Base-by-base conservation (phyloP, 768 basidiomycete genomes). In the Xerocomus brunneocitrinus region DNA sequence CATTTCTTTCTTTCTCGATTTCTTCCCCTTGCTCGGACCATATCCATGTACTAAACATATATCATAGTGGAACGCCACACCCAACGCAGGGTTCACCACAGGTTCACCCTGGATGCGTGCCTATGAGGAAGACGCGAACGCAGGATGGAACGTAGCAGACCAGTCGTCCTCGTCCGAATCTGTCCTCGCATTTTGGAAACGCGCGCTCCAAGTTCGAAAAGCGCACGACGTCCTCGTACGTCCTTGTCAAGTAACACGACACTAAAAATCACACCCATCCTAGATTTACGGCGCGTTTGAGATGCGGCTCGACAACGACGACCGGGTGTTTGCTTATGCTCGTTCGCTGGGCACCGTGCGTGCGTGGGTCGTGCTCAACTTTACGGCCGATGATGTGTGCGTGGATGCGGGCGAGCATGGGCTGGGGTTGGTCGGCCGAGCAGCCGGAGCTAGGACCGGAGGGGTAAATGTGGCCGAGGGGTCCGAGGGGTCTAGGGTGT, bases 91-190 rank as follows among this genome's bases (percentile, higher is more conserved):
- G 0, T 89, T 89, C 66, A 82, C 83, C 12, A 73, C 77, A 0
- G 81, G 79, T 3, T 76, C 65, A 2, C 85, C 87, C 0, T 90
- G 86, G 87, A 89, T 89, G 85, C 74, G 84, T 25, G 79, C 85
- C 7, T 84, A 87, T 59, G 84, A 85, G 36, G 85, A 88, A 59
- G 85, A 81, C 62, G 61, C 61, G 0, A 51, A 57, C n/a, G 60
- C 67, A 3, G 61, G 32, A 34, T 34, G 32, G 32, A 34, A 13
- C 32, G 32, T 73, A 27, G 30, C 54, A 0, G 54, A 56, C 44
- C 41, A 52, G 27, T 57, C 55, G 32, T 24, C 16, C 38, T 13
- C 4, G 8, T n/a, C 28, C 35, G 47, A 38, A 19, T 32, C 82
- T 59, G 82, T 85, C 3, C 73, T 72, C 42, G 61, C 72, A 2